Evolutionary conservation across 352 stramenopile genomes (phyloP), one percentile per base, ranked within the genome.

Genomic region (Globisporangium parvum): DNA sequence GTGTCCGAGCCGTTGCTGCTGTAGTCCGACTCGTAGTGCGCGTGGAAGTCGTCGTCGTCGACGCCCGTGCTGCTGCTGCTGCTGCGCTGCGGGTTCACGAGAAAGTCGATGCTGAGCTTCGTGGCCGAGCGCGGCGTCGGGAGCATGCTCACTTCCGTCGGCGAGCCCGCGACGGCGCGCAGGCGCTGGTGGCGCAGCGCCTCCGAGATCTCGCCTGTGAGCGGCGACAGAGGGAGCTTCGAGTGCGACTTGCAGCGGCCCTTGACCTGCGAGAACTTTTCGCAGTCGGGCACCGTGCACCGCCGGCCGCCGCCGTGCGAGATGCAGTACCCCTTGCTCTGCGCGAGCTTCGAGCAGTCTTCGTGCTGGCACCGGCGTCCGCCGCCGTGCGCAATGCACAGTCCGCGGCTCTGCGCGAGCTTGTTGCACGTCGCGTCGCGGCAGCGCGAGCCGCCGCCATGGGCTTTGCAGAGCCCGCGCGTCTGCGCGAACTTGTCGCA

Each of bases 181-280:
- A 55, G 41, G 44, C 15, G 63, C 46, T 46, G 63, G 67, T 54
- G 65, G n/a, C 50, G 59, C 40, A 51, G 52, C 18, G 67, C 44
- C 18, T 57, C 55, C 2, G 51, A 51, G 35, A 48, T 45, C 35
- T 61, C 52, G 12, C 65, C 51, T 3, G 60, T 60, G 24, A 78
- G 39, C 42, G 57, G 39, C 39, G 60, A 45, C 49, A 63, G 41
- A 3, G 60, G 60, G 8, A 91, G 73, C 71, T 93, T 93, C 10
- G 80, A 89, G 67, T 93, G 83, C 35, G 77, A 86, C 71, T 93
- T 93, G 69, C 83, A 93, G 21, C 82, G 82, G 23, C 83, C 83
- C 42, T 90, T 90, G 57, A 93, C 82, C 59, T 93, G 83, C n/a
- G 83, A 90, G 56, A 93, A 93, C 70, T 93, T 93, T 53, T 90